Conservation (phyloP, 169 alveolate genomes). For the Cryptosporidium ryanae region DNA sequence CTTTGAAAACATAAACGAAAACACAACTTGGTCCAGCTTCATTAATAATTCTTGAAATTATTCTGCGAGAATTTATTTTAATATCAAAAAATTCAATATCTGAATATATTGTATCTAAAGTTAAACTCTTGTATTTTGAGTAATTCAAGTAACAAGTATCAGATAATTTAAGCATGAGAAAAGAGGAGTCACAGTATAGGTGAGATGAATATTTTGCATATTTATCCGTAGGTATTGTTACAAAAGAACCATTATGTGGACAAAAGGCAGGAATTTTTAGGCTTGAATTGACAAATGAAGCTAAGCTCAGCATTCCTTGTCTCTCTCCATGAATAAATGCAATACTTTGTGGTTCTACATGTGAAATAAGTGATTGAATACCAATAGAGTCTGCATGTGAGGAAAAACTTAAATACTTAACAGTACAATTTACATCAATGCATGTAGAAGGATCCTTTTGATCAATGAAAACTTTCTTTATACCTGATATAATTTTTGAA, state of each 20-base stretch:
- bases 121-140: no score
- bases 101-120: no score
- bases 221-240: constrained; percentile 15
- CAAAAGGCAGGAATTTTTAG: constrained; percentile 61
- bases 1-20: constrained; percentile 12
- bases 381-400: constrained; percentile 99
- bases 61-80: background rate
- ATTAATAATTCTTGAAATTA: background rate
- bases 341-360: constrained; percentile 91
- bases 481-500: constrained; percentile 91
- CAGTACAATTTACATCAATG: constrained; percentile 91
- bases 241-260: constrained; percentile 68
- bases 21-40: constrained; percentile 13
- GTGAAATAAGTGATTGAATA: constrained; percentile 88
- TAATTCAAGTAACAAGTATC: no score
- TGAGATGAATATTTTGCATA: constrained; percentile 6
- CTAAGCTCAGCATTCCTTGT: constrained; percentile 92
- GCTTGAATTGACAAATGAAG: constrained; percentile 71
- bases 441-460: constrained; percentile 81
- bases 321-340: constrained; percentile 98
- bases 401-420: constrained; percentile 95
- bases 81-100: background rate
- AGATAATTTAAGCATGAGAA: background rate
- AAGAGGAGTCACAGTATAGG: background rate
- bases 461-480: constrained; percentile 79